Percentiles rank a stretch among this genome's conserved stretches.
These are phyloP conservation scores for Globisporangium uncinulatum DNA, from an alignment of 352 stramenopile species.

Conservation along the genomic window DNA sequence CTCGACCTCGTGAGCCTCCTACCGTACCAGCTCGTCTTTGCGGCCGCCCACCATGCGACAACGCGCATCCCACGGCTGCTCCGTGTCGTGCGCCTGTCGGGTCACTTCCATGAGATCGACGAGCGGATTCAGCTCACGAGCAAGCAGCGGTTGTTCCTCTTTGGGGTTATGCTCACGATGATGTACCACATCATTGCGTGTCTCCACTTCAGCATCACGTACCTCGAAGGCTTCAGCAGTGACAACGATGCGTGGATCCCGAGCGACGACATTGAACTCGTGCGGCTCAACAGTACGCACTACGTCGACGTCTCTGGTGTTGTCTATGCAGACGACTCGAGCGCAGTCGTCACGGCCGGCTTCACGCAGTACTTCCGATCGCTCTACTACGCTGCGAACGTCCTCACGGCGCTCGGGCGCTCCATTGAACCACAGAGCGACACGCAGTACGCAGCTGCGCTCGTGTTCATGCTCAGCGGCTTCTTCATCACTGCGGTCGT, in stretches of 20 bases:
- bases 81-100: constrained; percentile 23
- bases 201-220: constrained; percentile 53
- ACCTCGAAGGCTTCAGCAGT: constrained; percentile 52
- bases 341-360: constrained; percentile 18
- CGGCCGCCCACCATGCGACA: constrained; percentile 11
- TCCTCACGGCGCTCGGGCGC: constrained; percentile 38
- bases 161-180: constrained; percentile 39
- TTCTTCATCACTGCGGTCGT: constrained; percentile 72
- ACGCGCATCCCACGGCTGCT: constrained; percentile 34
- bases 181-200: constrained; percentile 59
- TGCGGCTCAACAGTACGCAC: constrained; percentile 26
- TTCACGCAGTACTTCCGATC: constrained; percentile 56
- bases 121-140: constrained; percentile 39
- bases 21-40: constrained; percentile 30
- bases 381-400: constrained; percentile 57
- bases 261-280: constrained; percentile 37
- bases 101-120: constrained; percentile 44
- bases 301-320: constrained; percentile 19
- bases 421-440: constrained; percentile 49
- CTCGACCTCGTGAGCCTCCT: constrained; percentile 43
- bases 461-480: constrained; percentile 65
- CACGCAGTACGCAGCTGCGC: constrained; percentile 38
- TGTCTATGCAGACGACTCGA: constrained; percentile 19
- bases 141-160: constrained; percentile 40
- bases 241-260: constrained; percentile 38